Percentiles rank a stretch among this genome's conserved stretches.
phyloP scores from a whole-genome alignment of 768 basidiomycete genomes.

The Termitomyces sp. region DNA sequence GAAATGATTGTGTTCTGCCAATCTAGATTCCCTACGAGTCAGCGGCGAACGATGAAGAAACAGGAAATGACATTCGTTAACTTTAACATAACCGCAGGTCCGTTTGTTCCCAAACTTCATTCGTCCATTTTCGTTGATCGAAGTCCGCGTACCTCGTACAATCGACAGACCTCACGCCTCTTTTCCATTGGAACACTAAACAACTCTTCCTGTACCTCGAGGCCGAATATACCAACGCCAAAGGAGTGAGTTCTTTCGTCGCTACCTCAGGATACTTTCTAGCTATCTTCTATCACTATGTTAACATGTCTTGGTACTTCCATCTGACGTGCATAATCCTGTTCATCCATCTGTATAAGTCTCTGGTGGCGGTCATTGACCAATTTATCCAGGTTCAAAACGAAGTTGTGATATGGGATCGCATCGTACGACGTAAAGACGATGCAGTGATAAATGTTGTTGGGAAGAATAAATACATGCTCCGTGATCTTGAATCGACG shows the following conservation, averaged over 20 bases:
- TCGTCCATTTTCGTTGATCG: not conserved
- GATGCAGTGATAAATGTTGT: conserved; percentile 63
- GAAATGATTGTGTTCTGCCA: not conserved
- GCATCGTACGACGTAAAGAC: conserved; percentile 77
- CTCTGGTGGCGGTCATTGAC: not conserved
- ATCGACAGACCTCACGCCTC: conserved; percentile 63
- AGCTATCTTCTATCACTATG: not conserved
- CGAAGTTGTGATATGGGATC: conserved; percentile 88
- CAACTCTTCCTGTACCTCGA: conserved; percentile 85
- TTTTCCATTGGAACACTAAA: conserved; percentile 98
- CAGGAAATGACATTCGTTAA: conserved; percentile 78
- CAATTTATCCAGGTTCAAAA: conserved; percentile 51
- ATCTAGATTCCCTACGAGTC: conserved; percentile 40
- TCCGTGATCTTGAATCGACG: conserved; percentile 65
- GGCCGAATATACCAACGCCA: conserved; percentile 72
- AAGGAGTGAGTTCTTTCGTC: conserved; percentile 51
- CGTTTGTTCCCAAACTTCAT: not conserved
- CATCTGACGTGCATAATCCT: not conserved
- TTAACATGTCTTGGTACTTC: not conserved
- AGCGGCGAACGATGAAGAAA: conserved; percentile 50
- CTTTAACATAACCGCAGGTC: conserved; percentile 80
- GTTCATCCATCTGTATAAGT: not conserved
- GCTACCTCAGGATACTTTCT: not conserved
- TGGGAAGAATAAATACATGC: conserved; percentile 79
- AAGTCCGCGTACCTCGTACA: not conserved